Percentiles rank a stretch among this genome's conserved stretches.
These are phyloP conservation scores for Phenoliferia sp. DNA, from an alignment of 1,284 basidiomycete species.

Conservation along the genomic window DNA sequence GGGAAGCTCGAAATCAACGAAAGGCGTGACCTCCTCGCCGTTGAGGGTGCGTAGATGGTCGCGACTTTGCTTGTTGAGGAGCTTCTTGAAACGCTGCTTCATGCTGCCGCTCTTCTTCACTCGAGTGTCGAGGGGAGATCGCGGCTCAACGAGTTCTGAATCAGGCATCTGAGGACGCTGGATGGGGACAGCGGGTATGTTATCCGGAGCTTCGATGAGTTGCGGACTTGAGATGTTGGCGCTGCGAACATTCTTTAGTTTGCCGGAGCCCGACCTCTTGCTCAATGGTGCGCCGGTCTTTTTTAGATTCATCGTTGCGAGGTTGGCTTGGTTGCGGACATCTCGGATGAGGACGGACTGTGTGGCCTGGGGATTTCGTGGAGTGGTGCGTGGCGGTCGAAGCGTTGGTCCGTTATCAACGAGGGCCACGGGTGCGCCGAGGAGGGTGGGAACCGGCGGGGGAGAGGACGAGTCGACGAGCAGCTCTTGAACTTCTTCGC, in stretches of 20 bases:
- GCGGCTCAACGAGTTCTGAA: background rate
- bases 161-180: background rate
- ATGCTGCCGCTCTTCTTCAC: slow-evolving; percentile 2
- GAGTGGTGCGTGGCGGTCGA: slow-evolving; percentile 15
- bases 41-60: slow-evolving; percentile 25
- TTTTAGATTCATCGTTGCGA: slow-evolving; percentile 30
- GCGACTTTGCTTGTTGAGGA: slow-evolving; percentile 23
- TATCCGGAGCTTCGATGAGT: slow-evolving; percentile 20
- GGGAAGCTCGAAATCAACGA: slow-evolving; percentile 6
- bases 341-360: slow-evolving; percentile 30
- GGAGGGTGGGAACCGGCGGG: background rate
- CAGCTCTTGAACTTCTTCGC: background rate
- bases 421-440: slow-evolving; percentile 8
- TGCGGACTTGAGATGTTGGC: slow-evolving; percentile 19
- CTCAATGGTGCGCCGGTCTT: slow-evolving; percentile 1
- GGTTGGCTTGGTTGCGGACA: slow-evolving; percentile 30
- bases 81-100: slow-evolving; percentile 17
- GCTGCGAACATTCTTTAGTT: slow-evolving; percentile 19
- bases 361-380: slow-evolving; percentile 17
- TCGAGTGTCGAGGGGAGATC: background rate
- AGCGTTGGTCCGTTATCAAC: slow-evolving; percentile 1
- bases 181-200: slow-evolving; percentile 27
- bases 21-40: slow-evolving; percentile 28
- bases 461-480: background rate
- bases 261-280: background rate